Evolutionary conservation across 805 yeast species (phyloP).

Genomic region (Metschnikowia picachoensis): DNA sequence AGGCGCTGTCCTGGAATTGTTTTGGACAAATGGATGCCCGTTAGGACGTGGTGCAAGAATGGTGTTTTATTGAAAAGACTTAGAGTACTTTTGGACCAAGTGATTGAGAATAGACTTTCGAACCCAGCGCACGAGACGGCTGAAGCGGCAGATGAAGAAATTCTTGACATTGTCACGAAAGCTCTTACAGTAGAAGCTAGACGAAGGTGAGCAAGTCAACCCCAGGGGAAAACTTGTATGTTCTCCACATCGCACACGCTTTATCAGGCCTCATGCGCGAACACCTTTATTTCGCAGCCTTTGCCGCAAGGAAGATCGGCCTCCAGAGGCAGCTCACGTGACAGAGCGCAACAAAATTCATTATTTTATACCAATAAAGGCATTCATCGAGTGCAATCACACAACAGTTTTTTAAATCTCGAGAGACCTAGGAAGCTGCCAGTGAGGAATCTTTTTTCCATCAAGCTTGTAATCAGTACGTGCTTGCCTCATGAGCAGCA

Average conservation of each 20-base stretch:
- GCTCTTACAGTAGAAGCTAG: constrained; percentile 8
- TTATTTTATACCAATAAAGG: not conserved
- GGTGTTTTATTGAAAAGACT: constrained; percentile 79
- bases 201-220: not conserved
- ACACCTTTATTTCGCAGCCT: not conserved
- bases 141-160: constrained; percentile 18
- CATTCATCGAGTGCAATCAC: not conserved
- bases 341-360: constrained; percentile 1
- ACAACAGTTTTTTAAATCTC: not conserved
- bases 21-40: constrained; percentile 84
- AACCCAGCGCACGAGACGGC: constrained; percentile 22
- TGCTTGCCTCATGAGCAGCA: constrained; percentile 1
- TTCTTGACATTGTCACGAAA: constrained; percentile 20
- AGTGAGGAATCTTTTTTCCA: too few relatives aligned
- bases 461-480: not conserved
- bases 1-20: constrained; percentile 77
- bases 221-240: not conserved
- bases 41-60: constrained; percentile 90
- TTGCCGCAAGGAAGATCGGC: not conserved
- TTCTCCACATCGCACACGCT: not conserved
- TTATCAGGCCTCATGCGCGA: not conserved
- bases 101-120: constrained; percentile 58
- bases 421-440: too few relatives aligned
- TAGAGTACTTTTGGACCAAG: constrained; percentile 60
- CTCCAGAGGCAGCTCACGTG: not conserved